These are phyloP conservation scores for Akanthomyces lecanii DNA, from an alignment of 2,329 filamentous ascomycete genomes.

Conservation along the genomic window DNA sequence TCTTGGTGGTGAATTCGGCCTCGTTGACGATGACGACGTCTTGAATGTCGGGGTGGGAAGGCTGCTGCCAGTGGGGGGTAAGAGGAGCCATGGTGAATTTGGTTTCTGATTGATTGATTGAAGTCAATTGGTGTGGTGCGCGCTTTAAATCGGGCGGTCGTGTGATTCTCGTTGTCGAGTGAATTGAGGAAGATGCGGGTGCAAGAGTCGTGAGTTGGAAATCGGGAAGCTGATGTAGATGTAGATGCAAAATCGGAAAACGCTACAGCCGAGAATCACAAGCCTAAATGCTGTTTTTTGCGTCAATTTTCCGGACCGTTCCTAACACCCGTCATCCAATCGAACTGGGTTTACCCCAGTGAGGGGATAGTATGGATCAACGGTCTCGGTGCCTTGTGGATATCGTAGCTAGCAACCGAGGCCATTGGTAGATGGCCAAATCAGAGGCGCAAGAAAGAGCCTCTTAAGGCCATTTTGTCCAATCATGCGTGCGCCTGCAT, in stretches of 20 bases:
- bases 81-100: slow-evolving; percentile 48
- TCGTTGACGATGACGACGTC: slow-evolving; percentile 49
- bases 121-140: neutral
- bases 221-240: neutral
- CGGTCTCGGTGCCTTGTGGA: neutral
- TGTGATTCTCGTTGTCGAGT: neutral
- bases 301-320: slow-evolving; percentile 5
- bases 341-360: slow-evolving; percentile 2
- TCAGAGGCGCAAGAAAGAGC: neutral
- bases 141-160: neutral
- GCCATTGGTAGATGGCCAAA: neutral
- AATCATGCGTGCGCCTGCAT: neutral
- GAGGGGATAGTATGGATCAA: slow-evolving; percentile 8
- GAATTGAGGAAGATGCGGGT: neutral
- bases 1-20: slow-evolving; percentile 56
- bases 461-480: neutral
- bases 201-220: neutral
- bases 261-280: slow-evolving; percentile 18
- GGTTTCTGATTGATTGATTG: neutral
- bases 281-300: slow-evolving; percentile 4
- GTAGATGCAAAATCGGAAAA: neutral
- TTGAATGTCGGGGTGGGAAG: slow-evolving; percentile 56
- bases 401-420: neutral
- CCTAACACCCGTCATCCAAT: neutral
- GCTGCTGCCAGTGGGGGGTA: slow-evolving; percentile 55